Percentiles rank a stretch among this genome's conserved stretches.
phyloP scores from a whole-genome alignment of 495 filamentous ascomycete species.

The Aspergillus egyptiacus region DNA sequence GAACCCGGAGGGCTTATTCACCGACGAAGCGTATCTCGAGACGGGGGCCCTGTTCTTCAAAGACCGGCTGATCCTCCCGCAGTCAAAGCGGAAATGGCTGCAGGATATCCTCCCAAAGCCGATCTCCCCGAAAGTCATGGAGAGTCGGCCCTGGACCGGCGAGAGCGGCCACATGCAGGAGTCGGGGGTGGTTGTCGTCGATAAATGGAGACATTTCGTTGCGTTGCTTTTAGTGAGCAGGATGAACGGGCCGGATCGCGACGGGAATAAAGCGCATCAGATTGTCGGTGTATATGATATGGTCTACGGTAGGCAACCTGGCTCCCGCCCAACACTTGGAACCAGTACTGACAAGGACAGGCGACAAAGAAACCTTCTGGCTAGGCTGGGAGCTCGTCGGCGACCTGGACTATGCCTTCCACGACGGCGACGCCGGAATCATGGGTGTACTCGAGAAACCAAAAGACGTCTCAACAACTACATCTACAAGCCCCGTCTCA shows the following conservation, averaged over 20 bases:
- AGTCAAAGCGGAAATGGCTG: conserved; percentile 19
- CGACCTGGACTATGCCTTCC: conserved; percentile 22
- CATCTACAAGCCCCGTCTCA: not conserved
- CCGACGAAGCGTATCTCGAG: conserved; percentile 19
- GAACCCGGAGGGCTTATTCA: conserved; percentile 38
- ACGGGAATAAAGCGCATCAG: conserved; percentile 14
- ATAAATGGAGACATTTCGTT: conserved; percentile 25
- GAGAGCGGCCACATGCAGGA: conserved; percentile 28
- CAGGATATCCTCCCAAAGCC: conserved; percentile 18
- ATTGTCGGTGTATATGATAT: conserved; percentile 22
- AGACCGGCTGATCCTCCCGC: conserved; percentile 28
- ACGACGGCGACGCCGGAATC: conserved; percentile 17
- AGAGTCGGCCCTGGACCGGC: conserved; percentile 21
- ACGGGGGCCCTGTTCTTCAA: conserved; percentile 38
- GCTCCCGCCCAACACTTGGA: not conserved
- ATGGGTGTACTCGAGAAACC: conserved; percentile 12
- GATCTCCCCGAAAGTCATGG: conserved; percentile 13
- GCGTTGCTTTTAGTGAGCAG: conserved; percentile 23
- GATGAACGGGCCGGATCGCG: conserved; percentile 27
- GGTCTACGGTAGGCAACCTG: conserved; percentile 22
- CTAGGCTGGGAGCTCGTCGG: conserved; percentile 24
- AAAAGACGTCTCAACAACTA: not conserved
- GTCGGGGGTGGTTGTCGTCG: conserved; percentile 26
- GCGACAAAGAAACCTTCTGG: conserved; percentile 30
- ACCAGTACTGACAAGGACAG: conserved; percentile 5